These are phyloP conservation scores for Cucurbita ficifolia DNA, from an alignment of 306 rosid species.

Conservation along the genomic window DNA sequence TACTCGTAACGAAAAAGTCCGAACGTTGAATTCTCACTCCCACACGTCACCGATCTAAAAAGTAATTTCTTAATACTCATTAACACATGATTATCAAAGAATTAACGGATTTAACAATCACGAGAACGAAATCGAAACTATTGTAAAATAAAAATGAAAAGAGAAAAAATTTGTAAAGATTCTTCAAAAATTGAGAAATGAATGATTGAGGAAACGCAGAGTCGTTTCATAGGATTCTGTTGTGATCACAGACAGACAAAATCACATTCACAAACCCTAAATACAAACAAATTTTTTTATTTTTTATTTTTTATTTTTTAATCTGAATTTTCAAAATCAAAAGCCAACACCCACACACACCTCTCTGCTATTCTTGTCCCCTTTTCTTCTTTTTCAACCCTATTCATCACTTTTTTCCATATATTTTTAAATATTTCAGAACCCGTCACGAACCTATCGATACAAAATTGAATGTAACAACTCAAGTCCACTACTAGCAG, in stretches of 20 bases:
- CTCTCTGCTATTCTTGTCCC: neutral
- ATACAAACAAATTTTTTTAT: neutral
- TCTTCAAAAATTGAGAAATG: neutral
- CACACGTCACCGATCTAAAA: too few relatives aligned
- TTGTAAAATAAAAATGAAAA: neutral
- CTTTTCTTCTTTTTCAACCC: neutral
- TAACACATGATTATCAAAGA: too few relatives aligned
- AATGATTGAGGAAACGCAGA: constrained; percentile 8
- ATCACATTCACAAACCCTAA: neutral
- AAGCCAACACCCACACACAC: neutral
- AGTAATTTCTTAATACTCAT: too few relatives aligned
- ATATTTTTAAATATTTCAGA: too few relatives aligned
- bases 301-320: too few relatives aligned
- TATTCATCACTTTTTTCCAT: neutral
- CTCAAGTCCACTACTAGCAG: too few relatives aligned
- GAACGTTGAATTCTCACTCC: too few relatives aligned
- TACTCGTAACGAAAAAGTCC: too few relatives aligned
- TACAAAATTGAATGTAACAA: too few relatives aligned
- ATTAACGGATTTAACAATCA: too few relatives aligned
- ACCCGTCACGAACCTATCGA: too few relatives aligned
- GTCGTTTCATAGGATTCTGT: constrained; percentile 9
- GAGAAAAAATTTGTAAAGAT: neutral
- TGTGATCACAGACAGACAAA: neutral
- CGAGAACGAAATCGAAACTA: too few relatives aligned
- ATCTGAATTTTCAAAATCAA: neutral